phyloP scores from a whole-genome alignment of 768 basidiomycete genomes.

The Trametes villosa region DNA sequence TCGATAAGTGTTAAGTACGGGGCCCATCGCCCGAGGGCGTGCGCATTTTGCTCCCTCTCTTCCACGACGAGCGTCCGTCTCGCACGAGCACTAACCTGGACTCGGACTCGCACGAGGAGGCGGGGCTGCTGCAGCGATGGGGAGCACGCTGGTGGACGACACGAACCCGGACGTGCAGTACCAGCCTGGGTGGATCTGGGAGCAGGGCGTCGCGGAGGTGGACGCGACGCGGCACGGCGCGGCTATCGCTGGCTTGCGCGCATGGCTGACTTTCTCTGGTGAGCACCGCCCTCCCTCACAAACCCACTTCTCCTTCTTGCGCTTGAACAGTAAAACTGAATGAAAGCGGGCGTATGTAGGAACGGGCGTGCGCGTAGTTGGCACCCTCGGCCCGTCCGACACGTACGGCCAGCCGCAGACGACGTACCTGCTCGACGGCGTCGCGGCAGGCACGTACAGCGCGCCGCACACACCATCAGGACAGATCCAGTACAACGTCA shows the following conservation, averaged over 20 bases:
- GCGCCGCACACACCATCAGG: neutral
- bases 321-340: neutral
- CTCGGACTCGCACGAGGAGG: neutral
- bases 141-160: neutral
- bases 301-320: neutral
- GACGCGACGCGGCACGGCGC: neutral
- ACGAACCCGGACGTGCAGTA: slow-evolving; percentile 1
- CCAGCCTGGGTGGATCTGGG: slow-evolving; percentile 1
- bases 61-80: no score
- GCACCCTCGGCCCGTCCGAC: neutral
- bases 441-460: neutral
- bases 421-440: neutral
- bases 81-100: no score
- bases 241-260: neutral
- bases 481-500: slow-evolving; percentile 1
- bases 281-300: neutral
- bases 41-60: no score
- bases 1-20: no score
- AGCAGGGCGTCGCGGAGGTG: neutral
- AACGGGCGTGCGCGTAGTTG: neutral
- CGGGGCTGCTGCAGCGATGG: no score
- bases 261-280: neutral
- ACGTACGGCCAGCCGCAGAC: neutral
- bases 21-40: no score
- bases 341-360: neutral